Conservation (phyloP, 495 filamentous ascomycete genomes). For the Neurospora sp. region DNA sequence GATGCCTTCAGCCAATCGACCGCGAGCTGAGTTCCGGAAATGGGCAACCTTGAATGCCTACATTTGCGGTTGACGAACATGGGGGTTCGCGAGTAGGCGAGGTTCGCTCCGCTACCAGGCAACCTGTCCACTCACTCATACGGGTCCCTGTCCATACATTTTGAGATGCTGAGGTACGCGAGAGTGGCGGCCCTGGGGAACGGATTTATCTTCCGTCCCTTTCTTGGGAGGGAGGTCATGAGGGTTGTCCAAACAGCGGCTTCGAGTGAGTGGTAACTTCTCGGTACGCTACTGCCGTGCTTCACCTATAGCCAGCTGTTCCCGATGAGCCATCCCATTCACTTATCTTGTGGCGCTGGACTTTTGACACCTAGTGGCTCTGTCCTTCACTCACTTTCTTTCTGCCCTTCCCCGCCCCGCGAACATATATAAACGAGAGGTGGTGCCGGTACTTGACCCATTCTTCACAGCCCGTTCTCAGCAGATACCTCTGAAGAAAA, state of each 20-base stretch:
- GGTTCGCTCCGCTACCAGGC: background rate
- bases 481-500: conserved; percentile 3
- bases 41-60: background rate
- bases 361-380: background rate
- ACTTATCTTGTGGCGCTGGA: background rate
- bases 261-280: background rate
- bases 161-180: background rate
- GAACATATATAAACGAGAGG: background rate
- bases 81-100: background rate
- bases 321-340: background rate
- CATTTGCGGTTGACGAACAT: background rate
- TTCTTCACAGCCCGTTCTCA: background rate
- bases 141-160: background rate
- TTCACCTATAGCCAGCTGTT: background rate
- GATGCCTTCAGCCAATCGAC: conserved; percentile 3
- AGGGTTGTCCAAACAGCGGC: background rate
- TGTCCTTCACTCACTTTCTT: conserved; percentile 1
- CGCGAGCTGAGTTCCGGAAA: background rate
- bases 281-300: background rate
- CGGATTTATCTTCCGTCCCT: background rate
- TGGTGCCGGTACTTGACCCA: background rate
- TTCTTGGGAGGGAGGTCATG: background rate
- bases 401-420: background rate
- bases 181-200: background rate
- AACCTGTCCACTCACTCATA: background rate